Conservation (phyloP, 352 stramenopile genomes). For the Phytophthora fragariaefolia region DNA sequence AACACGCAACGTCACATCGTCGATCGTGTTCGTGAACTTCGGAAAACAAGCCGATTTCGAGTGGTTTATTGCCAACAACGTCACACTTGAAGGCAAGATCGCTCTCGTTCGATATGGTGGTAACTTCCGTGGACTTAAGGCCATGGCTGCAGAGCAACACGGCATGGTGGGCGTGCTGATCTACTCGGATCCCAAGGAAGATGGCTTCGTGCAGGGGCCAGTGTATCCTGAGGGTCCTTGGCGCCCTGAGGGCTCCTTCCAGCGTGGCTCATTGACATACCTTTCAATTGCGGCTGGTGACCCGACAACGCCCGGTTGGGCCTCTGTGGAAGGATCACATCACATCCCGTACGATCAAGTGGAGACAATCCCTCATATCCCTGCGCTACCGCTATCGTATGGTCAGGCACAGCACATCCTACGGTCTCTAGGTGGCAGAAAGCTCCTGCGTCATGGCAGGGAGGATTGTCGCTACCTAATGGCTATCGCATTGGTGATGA, state of each 20-base stretch:
- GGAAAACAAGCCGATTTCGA: constrained; percentile 78
- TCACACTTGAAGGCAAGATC: constrained; percentile 67
- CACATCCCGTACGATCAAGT: constrained; percentile 51
- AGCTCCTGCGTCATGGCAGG: constrained; percentile 63
- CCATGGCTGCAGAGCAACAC: constrained; percentile 66
- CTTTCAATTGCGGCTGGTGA: constrained; percentile 71
- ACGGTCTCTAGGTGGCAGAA: constrained; percentile 57
- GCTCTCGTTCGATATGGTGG: constrained; percentile 73
- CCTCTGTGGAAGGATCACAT: constrained; percentile 44
- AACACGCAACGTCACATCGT: constrained; percentile 62
- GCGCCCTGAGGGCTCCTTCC: constrained; percentile 54
- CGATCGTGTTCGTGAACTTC: constrained; percentile 89
- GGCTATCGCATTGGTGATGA: constrained; percentile 77
- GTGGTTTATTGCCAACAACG: constrained; percentile 48
- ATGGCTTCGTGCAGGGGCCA: constrained; percentile 62
- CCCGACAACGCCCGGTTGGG: constrained; percentile 49
- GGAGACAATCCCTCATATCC: constrained; percentile 71
- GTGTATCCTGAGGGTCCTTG: constrained; percentile 61
- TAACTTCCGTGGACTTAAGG: constrained; percentile 63
- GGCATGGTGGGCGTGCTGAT: constrained; percentile 69
- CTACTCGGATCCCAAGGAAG: constrained; percentile 78
- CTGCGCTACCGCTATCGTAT: constrained; percentile 75
- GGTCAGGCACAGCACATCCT: constrained; percentile 80
- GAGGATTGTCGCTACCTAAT: constrained; percentile 53
- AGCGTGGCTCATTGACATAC: constrained; percentile 77